Conservation (phyloP, 1,284 basidiomycete species). For the Gomphus sp. region DNA sequence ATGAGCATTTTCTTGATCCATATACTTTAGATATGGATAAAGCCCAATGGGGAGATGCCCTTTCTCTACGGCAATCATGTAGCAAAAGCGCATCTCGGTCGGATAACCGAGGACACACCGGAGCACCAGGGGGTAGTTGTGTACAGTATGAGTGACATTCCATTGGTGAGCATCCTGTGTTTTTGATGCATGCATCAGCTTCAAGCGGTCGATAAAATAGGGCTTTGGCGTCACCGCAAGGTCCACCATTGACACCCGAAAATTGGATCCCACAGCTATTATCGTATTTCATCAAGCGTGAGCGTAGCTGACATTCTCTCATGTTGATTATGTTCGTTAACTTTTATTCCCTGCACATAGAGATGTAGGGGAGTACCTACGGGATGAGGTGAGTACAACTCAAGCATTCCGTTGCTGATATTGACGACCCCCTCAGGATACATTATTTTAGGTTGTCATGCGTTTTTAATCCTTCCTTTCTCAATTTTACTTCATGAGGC, state of each 20-base stretch:
- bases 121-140: conserved; percentile 99
- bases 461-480: background rate
- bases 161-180: conserved; percentile 55
- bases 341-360: conserved; percentile 29
- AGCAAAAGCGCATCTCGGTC: conserved; percentile 96
- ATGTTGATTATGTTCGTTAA: background rate
- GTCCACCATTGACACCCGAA: conserved; percentile 92
- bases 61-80: conserved; percentile 99
- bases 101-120: conserved; percentile 98
- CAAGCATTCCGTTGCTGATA: conserved; percentile 4
- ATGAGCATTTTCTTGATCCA: background rate
- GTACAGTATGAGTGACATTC: conserved; percentile 91
- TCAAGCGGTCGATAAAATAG: conserved; percentile 30
- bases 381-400: conserved; percentile 66
- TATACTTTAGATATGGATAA: conserved; percentile 85
- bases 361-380: conserved; percentile 92
- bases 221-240: conserved; percentile 98
- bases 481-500: background rate
- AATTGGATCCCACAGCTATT: conserved; percentile 96
- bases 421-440: conserved; percentile 1
- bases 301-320: conserved; percentile 22
- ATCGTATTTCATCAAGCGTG: conserved; percentile 99
- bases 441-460: conserved; percentile 3
- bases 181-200: conserved; percentile 6
- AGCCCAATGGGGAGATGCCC: conserved; percentile 98